Evolutionary conservation across 1,284 basidiomycete species (phyloP).

Genomic region (Moesziomyces parantarcticus): DNA sequence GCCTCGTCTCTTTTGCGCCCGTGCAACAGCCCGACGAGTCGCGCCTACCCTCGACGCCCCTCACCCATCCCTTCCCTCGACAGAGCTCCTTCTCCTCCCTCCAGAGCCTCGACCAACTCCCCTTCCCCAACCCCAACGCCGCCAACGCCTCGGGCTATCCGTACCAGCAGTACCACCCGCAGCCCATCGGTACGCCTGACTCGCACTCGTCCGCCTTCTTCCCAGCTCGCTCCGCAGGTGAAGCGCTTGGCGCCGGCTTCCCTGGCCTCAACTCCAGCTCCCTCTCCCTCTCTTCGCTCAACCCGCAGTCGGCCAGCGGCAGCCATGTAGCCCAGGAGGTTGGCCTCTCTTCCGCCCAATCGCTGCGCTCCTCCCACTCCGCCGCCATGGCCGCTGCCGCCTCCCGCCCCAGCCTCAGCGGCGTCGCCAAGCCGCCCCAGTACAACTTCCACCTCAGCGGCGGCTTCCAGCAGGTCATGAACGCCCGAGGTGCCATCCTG

Average conservation of each 20-base stretch:
- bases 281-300: conserved; percentile 49
- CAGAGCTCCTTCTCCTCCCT: conserved; percentile 50
- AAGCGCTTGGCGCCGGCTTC: conserved; percentile 40
- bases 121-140: conserved; percentile 38
- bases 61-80: conserved; percentile 34
- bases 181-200: conserved; percentile 46
- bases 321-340: conserved; percentile 43
- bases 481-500: conserved; percentile 85
- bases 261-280: conserved; percentile 45
- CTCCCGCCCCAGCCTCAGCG: conserved; percentile 29
- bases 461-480: conserved; percentile 90
- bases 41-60: conserved; percentile 32
- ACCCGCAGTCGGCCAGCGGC: conserved; percentile 29
- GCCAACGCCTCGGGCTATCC: conserved; percentile 38
- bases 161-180: conserved; percentile 52
- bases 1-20: conserved; percentile 55
- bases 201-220: conserved; percentile 47
- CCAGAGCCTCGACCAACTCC: conserved; percentile 43
- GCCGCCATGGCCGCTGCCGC: conserved; percentile 22
- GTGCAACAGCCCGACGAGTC: conserved; percentile 44
- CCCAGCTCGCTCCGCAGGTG: conserved; percentile 21
- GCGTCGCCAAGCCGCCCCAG: conserved; percentile 35
- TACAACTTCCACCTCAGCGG: conserved; percentile 89
- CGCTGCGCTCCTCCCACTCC: conserved; percentile 22
- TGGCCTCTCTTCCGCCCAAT: conserved; percentile 24